Evolutionary conservation across 108 stramenopile species (phyloP).

Genomic region (Fragilaria radians): DNA sequence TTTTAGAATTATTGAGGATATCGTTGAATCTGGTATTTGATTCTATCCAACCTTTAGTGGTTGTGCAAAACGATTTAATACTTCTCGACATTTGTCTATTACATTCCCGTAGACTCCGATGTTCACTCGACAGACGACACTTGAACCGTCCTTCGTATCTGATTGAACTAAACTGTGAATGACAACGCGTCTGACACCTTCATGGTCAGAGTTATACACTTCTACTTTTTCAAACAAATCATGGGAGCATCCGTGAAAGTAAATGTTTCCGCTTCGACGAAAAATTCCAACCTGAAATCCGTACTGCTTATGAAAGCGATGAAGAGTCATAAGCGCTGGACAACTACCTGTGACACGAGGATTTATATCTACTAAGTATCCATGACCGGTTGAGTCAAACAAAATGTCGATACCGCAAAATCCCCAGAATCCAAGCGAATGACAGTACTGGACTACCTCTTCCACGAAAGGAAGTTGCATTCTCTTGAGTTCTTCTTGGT

Average conservation of each 20-base stretch:
- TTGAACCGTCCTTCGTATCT: background rate
- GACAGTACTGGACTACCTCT: constrained; percentile 29
- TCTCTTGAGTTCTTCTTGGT: constrained; percentile 23
- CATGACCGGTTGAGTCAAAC: constrained; percentile 22
- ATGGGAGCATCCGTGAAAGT: constrained; percentile 10
- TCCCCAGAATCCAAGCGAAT: constrained; percentile 26
- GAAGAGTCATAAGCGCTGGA: constrained; percentile 27
- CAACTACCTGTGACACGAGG: constrained; percentile 34
- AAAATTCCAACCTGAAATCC: constrained; percentile 21
- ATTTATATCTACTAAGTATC: constrained; percentile 36
- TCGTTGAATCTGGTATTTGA: too few relatives aligned
- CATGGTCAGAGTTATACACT: constrained; percentile 14
- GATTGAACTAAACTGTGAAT: constrained; percentile 15
- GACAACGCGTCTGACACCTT: constrained; percentile 15
- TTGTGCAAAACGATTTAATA: constrained; percentile 23
- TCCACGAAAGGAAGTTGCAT: constrained; percentile 31
- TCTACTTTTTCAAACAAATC: constrained; percentile 12
- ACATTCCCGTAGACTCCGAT: constrained; percentile 25
- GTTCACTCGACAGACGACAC: constrained; percentile 10
- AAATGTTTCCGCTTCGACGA: constrained; percentile 23
- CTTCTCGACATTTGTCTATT: constrained; percentile 20
- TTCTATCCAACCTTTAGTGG: too few relatives aligned
- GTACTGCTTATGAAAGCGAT: constrained; percentile 8
- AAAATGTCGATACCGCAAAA: constrained; percentile 33
- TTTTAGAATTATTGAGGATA: too few relatives aligned